phyloP scores from a whole-genome alignment of 805 yeast genomes.

The Wickerhamiella australiensis region DNA sequence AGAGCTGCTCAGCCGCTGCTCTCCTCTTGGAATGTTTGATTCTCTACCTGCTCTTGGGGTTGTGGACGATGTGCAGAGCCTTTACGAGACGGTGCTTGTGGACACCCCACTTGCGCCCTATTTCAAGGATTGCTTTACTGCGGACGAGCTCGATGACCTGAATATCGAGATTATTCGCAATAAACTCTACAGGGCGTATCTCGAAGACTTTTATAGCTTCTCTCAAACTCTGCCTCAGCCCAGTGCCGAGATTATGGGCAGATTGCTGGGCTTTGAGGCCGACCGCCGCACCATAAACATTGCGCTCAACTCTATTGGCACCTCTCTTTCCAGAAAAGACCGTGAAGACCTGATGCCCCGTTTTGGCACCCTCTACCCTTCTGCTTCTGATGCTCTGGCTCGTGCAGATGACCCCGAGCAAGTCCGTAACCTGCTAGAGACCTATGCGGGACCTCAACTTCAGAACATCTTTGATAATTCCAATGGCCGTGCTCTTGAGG shows the following conservation, averaged over 20 bases:
- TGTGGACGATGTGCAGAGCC: constrained; percentile 88
- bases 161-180: constrained; percentile 93
- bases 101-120: constrained; percentile 98
- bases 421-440: constrained; percentile 37
- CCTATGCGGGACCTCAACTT: constrained; percentile 22
- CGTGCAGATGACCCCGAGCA: constrained; percentile 77
- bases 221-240: constrained; percentile 58
- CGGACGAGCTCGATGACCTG: constrained; percentile 83
- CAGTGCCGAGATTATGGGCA: constrained; percentile 66
- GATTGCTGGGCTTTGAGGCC: constrained; percentile 77
- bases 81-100: constrained; percentile 81
- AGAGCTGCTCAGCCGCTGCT: constrained; percentile 82
- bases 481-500: constrained; percentile 61
- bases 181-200: constrained; percentile 79
- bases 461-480: constrained; percentile 37
- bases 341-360: constrained; percentile 62
- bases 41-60: constrained; percentile 89
- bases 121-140: constrained; percentile 77
- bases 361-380: constrained; percentile 70
- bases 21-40: constrained; percentile 97
- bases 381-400: constrained; percentile 52
- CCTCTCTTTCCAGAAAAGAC: constrained; percentile 66
- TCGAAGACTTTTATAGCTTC: constrained; percentile 73
- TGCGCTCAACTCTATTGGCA: constrained; percentile 74
- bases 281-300: constrained; percentile 91